Conservation (phyloP, 495 filamentous ascomycete genomes). For the Penicillium lividum region DNA sequence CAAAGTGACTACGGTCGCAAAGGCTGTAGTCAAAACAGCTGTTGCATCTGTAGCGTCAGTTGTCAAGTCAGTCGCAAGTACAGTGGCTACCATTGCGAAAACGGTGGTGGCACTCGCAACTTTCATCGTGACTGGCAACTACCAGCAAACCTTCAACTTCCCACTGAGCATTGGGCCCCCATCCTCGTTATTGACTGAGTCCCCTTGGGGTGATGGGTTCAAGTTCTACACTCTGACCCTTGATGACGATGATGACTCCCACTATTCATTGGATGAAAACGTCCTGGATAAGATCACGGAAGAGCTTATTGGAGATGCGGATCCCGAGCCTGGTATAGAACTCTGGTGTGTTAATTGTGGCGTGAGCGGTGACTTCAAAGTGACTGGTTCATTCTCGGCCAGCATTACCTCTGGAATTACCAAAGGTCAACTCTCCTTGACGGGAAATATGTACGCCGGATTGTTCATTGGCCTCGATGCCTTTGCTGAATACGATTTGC, state of each 20-base stretch:
- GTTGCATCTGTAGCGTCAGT: neutral
- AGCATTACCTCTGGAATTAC: neutral
- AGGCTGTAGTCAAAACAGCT: neutral
- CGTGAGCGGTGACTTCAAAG: neutral
- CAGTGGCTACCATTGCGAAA: neutral
- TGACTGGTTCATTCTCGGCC: neutral
- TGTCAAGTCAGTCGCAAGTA: neutral
- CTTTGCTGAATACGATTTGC: neutral
- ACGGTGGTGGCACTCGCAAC: neutral
- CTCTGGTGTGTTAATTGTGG: neutral
- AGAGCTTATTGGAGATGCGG: neutral
- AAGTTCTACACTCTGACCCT: neutral
- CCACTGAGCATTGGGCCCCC: neutral
- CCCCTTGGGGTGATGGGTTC: neutral
- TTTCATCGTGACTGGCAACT: neutral
- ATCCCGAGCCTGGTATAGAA: neutral
- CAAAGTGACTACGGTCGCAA: neutral
- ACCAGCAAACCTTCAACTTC: neutral
- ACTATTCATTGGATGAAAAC: neutral
- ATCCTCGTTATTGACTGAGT: neutral
- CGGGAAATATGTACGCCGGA: neutral
- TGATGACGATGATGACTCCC: neutral
- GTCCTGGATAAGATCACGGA: neutral
- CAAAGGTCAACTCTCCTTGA: neutral
- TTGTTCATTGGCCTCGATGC: neutral